Evolutionary conservation across 345 rosid genomes (phyloP), one percentile per base, ranked within the genome.

Genomic region (Citrus hindsii): DNA sequence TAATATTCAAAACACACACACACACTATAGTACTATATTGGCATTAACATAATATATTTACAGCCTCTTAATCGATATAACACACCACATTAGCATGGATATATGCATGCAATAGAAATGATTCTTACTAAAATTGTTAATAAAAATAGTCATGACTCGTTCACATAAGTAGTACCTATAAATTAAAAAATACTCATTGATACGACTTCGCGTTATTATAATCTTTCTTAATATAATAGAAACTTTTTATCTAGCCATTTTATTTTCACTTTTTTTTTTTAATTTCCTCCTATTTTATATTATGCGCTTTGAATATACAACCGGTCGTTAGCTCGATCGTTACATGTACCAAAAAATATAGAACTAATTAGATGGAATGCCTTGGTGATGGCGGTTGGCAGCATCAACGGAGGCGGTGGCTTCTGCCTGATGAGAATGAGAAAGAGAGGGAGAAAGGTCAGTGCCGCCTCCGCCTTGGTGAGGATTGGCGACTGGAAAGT

Each of bases 391-490:
- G 76, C 78, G 76, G 66, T 79, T 51, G 78, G 74, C 82, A 46
- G 75, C 62, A 69, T 82, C 82, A 56, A 76, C 3, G 21, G 58
- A 16, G 30, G 67, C 76, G 24, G 80, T 56, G 4, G 48, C 66
- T 4, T 53, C 18, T 4, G 18, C 0, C 19, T 25, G 40, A 4
- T 33, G 35, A 6, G 82, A 60, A 69, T 79, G 76, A 46, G 51
- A 13, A 13, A 13, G 51, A 46, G 51, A 46, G 18, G 10, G 51
- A 46, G 48, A 42, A 12, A 42, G 14, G 48, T 42, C 91, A n/a
- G 90, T 89, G 74, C 81, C 61, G 7, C 91, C 88, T 0, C 87
- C 86, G 5, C 84, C 83, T 53, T 82, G 91, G 71, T 83, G 76
- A 60, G 76, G 83, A 72, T 85, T 81, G 69, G 87, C 88, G 69